phyloP scores from a whole-genome alignment of 345 rosid species.

The Eucalyptus albens region DNA sequence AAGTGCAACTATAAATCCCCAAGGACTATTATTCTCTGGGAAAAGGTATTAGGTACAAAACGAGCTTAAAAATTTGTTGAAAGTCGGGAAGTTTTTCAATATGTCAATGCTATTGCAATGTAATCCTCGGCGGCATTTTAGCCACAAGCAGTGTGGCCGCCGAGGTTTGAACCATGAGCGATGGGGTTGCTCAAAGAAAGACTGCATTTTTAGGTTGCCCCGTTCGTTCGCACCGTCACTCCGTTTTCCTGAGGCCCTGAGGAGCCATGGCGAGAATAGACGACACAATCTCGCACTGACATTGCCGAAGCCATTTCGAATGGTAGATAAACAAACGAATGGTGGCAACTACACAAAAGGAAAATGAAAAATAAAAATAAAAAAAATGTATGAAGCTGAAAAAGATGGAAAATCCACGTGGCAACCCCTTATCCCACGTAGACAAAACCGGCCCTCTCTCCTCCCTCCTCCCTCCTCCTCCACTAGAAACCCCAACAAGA shows the following conservation, averaged over 20 bases:
- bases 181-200: neutral
- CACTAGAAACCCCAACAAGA: neutral
- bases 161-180: neutral
- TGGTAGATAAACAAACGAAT: neutral
- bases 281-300: neutral
- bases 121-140: neutral
- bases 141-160: neutral
- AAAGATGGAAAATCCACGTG: neutral
- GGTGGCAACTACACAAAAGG: neutral
- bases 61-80: neutral
- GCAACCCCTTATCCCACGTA: neutral
- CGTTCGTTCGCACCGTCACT: neutral
- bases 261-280: neutral
- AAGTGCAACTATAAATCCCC: neutral
- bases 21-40: neutral
- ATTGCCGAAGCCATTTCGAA: neutral
- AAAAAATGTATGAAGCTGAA: neutral
- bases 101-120: neutral
- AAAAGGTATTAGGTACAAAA: neutral
- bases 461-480: neutral
- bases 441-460: neutral
- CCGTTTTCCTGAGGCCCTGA: neutral
- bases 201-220: neutral
- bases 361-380: neutral
- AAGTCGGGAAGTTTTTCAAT: neutral